Evolutionary conservation across 73 alveolate species (phyloP).

Genomic region (Stentor roeselii): DNA sequence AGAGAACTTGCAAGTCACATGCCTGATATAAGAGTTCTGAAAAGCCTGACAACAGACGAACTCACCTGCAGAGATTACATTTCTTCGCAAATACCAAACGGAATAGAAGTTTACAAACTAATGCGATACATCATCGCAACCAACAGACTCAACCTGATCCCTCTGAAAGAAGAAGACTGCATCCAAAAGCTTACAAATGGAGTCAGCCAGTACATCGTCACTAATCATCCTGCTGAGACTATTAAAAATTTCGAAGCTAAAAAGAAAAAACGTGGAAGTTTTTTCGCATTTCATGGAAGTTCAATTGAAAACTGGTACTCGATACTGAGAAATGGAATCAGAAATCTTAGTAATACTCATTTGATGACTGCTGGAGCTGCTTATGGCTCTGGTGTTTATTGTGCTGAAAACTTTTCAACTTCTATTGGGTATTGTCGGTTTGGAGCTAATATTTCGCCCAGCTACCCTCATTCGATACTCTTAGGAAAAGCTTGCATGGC

Average conservation of each 20-base stretch:
- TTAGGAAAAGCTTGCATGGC: neutral
- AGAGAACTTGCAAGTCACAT: constrained; percentile 19
- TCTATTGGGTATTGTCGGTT: constrained; percentile 42
- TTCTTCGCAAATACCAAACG: neutral
- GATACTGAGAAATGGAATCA: constrained; percentile 58
- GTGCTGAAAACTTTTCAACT: constrained; percentile 38
- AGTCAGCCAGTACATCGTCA: constrained; percentile 31
- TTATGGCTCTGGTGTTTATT: constrained; percentile 63
- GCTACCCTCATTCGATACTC: neutral
- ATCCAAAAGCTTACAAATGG: neutral
- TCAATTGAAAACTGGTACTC: constrained; percentile 59
- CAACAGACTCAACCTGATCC: constrained; percentile 29
- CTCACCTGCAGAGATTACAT: constrained; percentile 13
- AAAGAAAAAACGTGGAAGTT: constrained; percentile 43
- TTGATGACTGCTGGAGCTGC: constrained; percentile 82
- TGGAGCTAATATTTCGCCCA: neutral
- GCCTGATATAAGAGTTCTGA: constrained; percentile 30
- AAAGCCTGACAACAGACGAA: constrained; percentile 12
- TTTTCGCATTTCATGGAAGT: constrained; percentile 62
- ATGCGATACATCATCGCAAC: constrained; percentile 49
- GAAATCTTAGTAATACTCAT: constrained; percentile 53
- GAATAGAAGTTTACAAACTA: constrained; percentile 34
- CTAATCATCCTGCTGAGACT: constrained; percentile 38
- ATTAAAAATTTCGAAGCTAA: constrained; percentile 34
- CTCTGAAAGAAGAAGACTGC: neutral